Evolutionary conservation across 352 stramenopile species (phyloP), one percentile per base, ranked within the genome.

Genomic region (Pythium brachiatum): DNA sequence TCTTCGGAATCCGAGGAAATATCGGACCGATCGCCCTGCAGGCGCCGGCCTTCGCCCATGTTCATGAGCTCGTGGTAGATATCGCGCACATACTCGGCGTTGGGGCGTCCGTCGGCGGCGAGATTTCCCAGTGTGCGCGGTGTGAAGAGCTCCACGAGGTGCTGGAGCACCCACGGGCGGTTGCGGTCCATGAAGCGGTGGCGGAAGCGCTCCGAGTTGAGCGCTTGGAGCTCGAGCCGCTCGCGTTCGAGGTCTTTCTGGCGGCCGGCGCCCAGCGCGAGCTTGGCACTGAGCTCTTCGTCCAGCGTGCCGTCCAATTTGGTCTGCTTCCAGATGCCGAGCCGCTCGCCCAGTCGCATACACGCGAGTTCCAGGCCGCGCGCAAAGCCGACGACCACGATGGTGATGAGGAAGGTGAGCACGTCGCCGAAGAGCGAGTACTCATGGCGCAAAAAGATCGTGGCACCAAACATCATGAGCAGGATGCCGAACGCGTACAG

Each of bases 151-250:
- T 99, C 95, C 1, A 94, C 87, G 16, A 99, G 76, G 73, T 99
- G 96, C 62, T 99, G 93, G 16, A 99, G 69, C 26, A 99, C 92
- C 97, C 97, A 99, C 20, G 97, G 96, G 0, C 92, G 79, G 73
- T 99, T 99, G 47, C 95, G 89, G 47, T 99, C 95, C 34, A 99
- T 80, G 68, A 99, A 99, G 13, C 96, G 86, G 62, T 98, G 94
- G 12, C 96, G 83, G 72, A 99, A 99, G 15, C 90, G 76, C 69
- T 99, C 96, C 66, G 89, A 98, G 75, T 99, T 99, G 63, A 99
- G 82, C 20, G 94, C 96, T 53, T 98, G 85, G 16, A 99, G 77
- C 68, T 99, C 97, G 41, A 98, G 79, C 7, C 95, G 81, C 69
- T 99, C 97, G 57, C 92, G 82, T 77, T 99, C 96, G 15, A 98